Conservation (phyloP, 148 eudicot genomes). For the Nepenthes gracilis region DNA sequence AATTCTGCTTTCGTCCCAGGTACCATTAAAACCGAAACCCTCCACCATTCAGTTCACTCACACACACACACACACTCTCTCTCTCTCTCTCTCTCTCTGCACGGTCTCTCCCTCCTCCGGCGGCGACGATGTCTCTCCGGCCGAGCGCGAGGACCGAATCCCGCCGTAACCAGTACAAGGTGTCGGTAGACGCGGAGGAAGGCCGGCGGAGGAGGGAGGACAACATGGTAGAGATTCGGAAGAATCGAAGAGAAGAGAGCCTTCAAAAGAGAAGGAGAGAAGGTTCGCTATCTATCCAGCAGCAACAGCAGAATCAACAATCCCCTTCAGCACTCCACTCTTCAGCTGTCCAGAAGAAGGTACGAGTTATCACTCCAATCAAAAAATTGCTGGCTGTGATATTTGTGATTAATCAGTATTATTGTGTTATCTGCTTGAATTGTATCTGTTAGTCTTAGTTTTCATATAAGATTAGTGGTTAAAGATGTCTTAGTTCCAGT, state of each 20-base stretch:
- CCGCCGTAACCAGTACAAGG: slow-evolving; percentile 35
- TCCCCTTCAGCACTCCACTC: not conserved
- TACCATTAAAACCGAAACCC: no score
- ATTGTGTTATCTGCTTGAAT: no score
- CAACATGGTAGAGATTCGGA: slow-evolving; percentile 40
- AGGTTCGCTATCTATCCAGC: slow-evolving; percentile 6
- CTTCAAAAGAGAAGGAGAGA: slow-evolving; percentile 29
- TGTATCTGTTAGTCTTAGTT: no score
- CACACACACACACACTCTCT: not conserved
- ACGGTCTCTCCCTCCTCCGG: not conserved
- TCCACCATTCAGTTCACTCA: no score
- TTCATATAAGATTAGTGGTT: no score
- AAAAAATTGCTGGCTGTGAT: no score
- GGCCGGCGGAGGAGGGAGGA: slow-evolving; percentile 40
- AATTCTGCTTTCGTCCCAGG: no score
- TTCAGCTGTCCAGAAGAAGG: slow-evolving; percentile 19
- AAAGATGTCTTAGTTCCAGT: no score
- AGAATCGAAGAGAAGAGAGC: slow-evolving; percentile 30
- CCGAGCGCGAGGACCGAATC: slow-evolving; percentile 26
- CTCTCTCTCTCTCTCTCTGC: slow-evolving; percentile 1
- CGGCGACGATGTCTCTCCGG: slow-evolving; percentile 23
- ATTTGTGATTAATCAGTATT: no score
- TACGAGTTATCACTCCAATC: not conserved
- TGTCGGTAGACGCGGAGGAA: slow-evolving; percentile 37
- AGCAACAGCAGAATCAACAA: slow-evolving; percentile 4